Conservation (phyloP, 331 rosid genomes). For the Acacia pycnantha region DNA sequence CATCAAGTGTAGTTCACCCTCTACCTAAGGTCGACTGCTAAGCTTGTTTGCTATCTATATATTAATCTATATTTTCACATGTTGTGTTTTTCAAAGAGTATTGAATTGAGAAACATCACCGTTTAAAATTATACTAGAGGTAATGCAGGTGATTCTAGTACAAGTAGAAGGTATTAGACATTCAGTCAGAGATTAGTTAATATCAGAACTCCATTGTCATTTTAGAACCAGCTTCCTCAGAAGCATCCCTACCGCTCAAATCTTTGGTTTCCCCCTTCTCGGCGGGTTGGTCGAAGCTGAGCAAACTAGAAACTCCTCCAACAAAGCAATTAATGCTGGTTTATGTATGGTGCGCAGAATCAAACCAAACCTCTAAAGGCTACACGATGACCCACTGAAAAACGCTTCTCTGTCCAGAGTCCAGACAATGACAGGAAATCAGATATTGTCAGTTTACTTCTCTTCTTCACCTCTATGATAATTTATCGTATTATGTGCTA, state of each 20-base stretch:
- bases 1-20: background rate
- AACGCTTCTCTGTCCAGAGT: background rate
- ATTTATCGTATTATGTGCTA: background rate
- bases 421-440: background rate
- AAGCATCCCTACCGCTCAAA: background rate
- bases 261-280: background rate
- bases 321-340: background rate
- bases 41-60: background rate
- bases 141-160: background rate
- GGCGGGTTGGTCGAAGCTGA: background rate
- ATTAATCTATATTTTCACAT: background rate
- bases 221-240: background rate
- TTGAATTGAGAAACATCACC: background rate
- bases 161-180: background rate
- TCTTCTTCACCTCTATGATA: background rate
- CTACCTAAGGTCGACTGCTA: background rate
- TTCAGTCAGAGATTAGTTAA: background rate
- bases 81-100: background rate
- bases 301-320: background rate
- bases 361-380: background rate
- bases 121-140: background rate
- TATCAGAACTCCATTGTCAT: background rate
- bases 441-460: background rate
- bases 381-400: background rate
- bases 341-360: background rate